These are phyloP conservation scores for Talaromyces nanjingensis DNA, from an alignment of 495 filamentous ascomycete genomes.

Conservation along the genomic window DNA sequence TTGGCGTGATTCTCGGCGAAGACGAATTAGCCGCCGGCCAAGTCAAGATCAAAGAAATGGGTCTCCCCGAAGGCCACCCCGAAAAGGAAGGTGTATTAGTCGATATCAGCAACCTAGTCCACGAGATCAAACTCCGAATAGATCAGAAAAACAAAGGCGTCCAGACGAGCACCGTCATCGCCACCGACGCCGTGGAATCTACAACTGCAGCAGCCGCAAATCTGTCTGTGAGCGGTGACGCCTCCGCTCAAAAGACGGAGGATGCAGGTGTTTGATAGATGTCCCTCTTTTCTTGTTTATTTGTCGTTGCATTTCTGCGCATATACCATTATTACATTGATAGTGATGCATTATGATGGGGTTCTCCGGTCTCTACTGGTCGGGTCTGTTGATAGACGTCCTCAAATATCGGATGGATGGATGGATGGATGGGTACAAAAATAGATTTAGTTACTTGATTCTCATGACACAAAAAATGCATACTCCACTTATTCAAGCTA, in stretches of 20 bases:
- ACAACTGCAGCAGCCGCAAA: not conserved
- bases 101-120: conserved; percentile 48
- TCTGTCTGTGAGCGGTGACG: not conserved
- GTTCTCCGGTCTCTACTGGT: not conserved
- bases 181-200: not conserved
- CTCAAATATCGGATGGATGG: not conserved
- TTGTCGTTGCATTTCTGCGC: not conserved
- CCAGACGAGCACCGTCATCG: not conserved
- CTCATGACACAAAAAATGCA: conserved; percentile 3
- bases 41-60: conserved; percentile 80
- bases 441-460: not conserved
- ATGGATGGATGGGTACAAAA: not conserved
- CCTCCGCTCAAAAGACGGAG: not conserved
- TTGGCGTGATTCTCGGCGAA: conserved; percentile 72
- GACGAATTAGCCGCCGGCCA: conserved; percentile 70
- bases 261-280: not conserved
- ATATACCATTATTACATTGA: not conserved
- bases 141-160: not conserved
- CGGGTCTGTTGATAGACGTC: not conserved
- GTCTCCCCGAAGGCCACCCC: conserved; percentile 67
- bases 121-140: conserved; percentile 47
- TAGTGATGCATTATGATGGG: conserved; percentile 1
- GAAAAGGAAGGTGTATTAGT: conserved; percentile 82
- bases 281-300: not conserved
- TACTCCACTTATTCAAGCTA: conserved; percentile 1